Conservation (phyloP, 2,329 filamentous ascomycete genomes). For the Calonectria hongkongensis region DNA sequence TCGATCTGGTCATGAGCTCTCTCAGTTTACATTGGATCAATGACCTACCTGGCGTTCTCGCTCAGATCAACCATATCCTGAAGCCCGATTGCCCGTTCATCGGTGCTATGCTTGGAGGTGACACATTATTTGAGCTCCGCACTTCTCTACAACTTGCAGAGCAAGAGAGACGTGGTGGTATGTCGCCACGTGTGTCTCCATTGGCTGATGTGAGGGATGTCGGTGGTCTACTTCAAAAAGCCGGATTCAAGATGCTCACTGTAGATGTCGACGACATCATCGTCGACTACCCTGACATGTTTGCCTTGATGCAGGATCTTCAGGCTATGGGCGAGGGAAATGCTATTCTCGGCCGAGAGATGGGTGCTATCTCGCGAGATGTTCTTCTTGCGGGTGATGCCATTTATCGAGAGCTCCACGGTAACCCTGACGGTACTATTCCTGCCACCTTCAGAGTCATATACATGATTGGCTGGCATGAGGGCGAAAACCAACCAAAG, state of each 20-base stretch:
- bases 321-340: slow-evolving; percentile 98
- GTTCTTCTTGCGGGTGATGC: slow-evolving; percentile 90
- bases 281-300: slow-evolving; percentile 93
- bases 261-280: slow-evolving; percentile 98
- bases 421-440: slow-evolving; percentile 83
- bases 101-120: slow-evolving; percentile 96
- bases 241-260: slow-evolving; percentile 96
- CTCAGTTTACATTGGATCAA: slow-evolving; percentile 98
- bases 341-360: slow-evolving; percentile 89
- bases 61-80: slow-evolving; percentile 89
- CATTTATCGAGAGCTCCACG: slow-evolving; percentile 92
- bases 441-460: slow-evolving; percentile 97
- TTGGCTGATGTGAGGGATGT: slow-evolving; percentile 94
- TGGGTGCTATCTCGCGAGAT: slow-evolving; percentile 85
- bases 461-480: slow-evolving; percentile 99
- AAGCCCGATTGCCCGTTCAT: slow-evolving; percentile 95
- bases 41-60: slow-evolving; percentile 89
- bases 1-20: slow-evolving; percentile 93
- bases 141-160: slow-evolving; percentile 95
- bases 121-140: slow-evolving; percentile 93
- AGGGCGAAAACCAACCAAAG: slow-evolving; percentile 84
- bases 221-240: slow-evolving; percentile 88
- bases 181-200: slow-evolving; percentile 92
- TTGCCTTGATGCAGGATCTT: slow-evolving; percentile 93
- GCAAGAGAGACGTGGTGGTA: slow-evolving; percentile 91